Evolutionary conservation across 495 filamentous ascomycete species (phyloP), one percentile per base, ranked within the genome.

Genomic region (Penicillium subrubescens): DNA sequence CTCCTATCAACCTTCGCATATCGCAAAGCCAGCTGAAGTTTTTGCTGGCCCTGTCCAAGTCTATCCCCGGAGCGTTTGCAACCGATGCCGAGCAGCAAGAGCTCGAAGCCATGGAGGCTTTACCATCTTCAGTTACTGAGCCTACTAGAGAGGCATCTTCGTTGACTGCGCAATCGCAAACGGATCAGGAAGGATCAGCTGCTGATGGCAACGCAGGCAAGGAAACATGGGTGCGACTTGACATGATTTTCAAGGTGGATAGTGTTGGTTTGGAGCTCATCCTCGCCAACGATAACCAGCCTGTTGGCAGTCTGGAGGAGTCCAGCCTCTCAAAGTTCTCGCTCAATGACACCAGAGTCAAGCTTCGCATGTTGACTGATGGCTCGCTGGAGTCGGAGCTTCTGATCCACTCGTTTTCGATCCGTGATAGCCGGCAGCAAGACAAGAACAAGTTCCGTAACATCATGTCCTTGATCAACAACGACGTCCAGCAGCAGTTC

Each of bases 381-480:
- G 89, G 90, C 21, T 93, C 94, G 12, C 72, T 99, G 19, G 95
- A 99, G 74, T 94, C 94, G 2, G 96, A 99, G 75, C 85, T 99
- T 27, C 80, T 97, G 54, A 92, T 98, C 29, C 90, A 97, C 63
- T 95, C 95, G 0, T 96, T 99, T 73, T 96, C 94, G 0, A 97
- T 98, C 66, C 87, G 89, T 52, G 95, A 99, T 71, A 97, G 90
- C 65, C 88, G 95, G 54, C 88, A 86, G 31, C 83, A 86, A 51
- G 93, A 95, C 64, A 92, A 88, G 8, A 98, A 97, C 76, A 97
- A 97, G 74, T 99, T 94, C 84, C 87, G 92, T 48, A 96, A 96
- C 74, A 97, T 98, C 76, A 98, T 99, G 95, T 94, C 94, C 25
- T 88, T 96, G 66, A 91, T 93, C 69, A 98, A 97, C 73, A 91